phyloP scores from a whole-genome alignment of 495 filamentous ascomycete species.

The Hypoxylon intermedium region DNA sequence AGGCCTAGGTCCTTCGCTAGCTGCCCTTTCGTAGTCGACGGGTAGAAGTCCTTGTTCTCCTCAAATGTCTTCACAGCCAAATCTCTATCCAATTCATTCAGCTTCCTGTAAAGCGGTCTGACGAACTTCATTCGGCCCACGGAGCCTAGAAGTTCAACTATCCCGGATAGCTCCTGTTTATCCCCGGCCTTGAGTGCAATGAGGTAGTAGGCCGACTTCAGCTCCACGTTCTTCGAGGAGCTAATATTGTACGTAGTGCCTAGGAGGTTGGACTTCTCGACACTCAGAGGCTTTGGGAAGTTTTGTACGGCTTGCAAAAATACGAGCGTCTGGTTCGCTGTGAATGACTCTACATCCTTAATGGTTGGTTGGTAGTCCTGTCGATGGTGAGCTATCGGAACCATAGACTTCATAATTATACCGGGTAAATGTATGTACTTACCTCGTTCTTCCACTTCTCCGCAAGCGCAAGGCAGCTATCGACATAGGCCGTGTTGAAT shows the following conservation, averaged over 20 bases:
- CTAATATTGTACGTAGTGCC: constrained; percentile 73
- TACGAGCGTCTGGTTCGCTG: constrained; percentile 85
- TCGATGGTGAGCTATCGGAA: constrained; percentile 14
- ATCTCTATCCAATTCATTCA: constrained; percentile 74
- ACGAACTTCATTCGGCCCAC: constrained; percentile 99
- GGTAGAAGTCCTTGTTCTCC: constrained; percentile 89
- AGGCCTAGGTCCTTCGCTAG: constrained; percentile 81
- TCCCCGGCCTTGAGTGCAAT: constrained; percentile 79
- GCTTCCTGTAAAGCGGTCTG: constrained; percentile 75
- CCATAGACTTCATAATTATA: not conserved
- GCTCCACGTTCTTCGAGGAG: constrained; percentile 79
- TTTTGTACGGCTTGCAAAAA: constrained; percentile 81
- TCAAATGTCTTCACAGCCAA: constrained; percentile 83
- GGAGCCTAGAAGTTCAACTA: constrained; percentile 74
- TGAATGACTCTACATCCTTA: constrained; percentile 74
- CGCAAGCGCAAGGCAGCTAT: constrained; percentile 82
- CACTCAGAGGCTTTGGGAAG: constrained; percentile 65
- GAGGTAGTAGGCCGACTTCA: constrained; percentile 77
- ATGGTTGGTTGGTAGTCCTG: constrained; percentile 67
- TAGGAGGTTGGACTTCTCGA: constrained; percentile 69
- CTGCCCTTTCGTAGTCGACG: constrained; percentile 86
- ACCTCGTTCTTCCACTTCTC: constrained; percentile 71
- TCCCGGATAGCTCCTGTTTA: constrained; percentile 66
- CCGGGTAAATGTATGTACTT: constrained; percentile 4
- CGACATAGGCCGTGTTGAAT: constrained; percentile 87